Base-by-base conservation (phyloP, 768 basidiomycete species). In the Pisolithus tinctorius region DNA sequence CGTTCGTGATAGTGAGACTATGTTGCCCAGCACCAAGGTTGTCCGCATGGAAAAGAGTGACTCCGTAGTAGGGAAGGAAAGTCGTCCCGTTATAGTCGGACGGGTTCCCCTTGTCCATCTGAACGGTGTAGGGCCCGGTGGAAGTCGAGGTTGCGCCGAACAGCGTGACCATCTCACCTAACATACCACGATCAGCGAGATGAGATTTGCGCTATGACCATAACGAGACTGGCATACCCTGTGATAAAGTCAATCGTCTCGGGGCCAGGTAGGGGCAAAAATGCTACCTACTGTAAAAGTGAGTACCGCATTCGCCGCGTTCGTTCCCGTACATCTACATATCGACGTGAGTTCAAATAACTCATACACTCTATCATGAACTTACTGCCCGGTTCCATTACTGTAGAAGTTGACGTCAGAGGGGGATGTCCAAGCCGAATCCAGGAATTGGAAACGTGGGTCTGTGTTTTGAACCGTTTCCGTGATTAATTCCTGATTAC, bases 121-220 rank as follows among this genome's bases (percentile, higher is more conserved):
- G 62, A 20, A 70, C 68, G 0, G 60, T 56, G 51, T 73, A 76
- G 4, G 62, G 60, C 20, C 70, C 63, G 30, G 64, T 65, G 4
- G 55, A 50, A 17, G 72, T 69, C 17, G 71, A 66, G 1, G 72
- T 65, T 9, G 76, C 65, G 16, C 77, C 74, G 47, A 72, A 78
- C 7, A 79, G 45, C 0, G 71, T 72, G n/a, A 79, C 68, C 11
- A 69, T 73, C 52, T 73, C 72, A 40, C 75, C 78, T 73, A 36
- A 23, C 26, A 29, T 23, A n/a, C 14, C 38, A 50, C 8, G 27
- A 50, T 31, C 20, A 23, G 14, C n/a, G 16, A 9, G 14, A 20
- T 51, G 5, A 55, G 40, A 37, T 36, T 23, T 27, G 31, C 34
- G 16, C 7, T 38, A 14, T 11, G 10, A 0, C 17, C 23, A 1